Evolutionary conservation across 2,329 filamentous ascomycete species (phyloP).

Genomic region (Calycina herbarum): DNA sequence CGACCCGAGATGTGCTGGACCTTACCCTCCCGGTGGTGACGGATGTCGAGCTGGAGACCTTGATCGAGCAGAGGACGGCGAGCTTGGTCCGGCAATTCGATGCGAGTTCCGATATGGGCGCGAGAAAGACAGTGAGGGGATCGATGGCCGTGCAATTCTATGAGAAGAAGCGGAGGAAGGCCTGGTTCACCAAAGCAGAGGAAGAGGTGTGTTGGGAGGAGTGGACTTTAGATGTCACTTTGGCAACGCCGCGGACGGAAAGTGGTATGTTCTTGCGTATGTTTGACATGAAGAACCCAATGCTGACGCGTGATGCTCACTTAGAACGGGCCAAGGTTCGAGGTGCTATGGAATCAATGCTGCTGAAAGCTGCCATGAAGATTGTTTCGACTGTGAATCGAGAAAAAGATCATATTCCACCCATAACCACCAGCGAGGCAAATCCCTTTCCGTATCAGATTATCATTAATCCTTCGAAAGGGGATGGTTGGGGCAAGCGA

Average conservation of each 20-base stretch:
- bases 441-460: conserved; percentile 98
- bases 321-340: conserved; percentile 84
- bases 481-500: conserved; percentile 74
- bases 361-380: conserved; percentile 85
- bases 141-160: conserved; percentile 90
- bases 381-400: conserved; percentile 84
- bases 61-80: conserved; percentile 85
- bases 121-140: conserved; percentile 59
- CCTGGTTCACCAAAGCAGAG: conserved; percentile 71
- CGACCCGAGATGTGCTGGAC: conserved; percentile 85
- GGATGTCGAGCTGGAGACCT: conserved; percentile 86
- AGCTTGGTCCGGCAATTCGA: conserved; percentile 77
- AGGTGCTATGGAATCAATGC: conserved; percentile 84
- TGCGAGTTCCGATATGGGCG: conserved; percentile 49
- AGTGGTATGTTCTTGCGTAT: conserved; percentile 59
- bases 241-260: conserved; percentile 85
- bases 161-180: conserved; percentile 85
- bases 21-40: conserved; percentile 86
- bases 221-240: conserved; percentile 92
- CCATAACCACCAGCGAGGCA: conserved; percentile 85
- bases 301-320: conserved; percentile 1
- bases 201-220: conserved; percentile 97
- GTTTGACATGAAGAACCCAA: not conserved
- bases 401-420: conserved; percentile 94
- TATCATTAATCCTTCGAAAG: conserved; percentile 74